These are phyloP conservation scores for Xylariaceae sp. DNA, from an alignment of 2,329 filamentous ascomycete genomes.

Conservation along the genomic window DNA sequence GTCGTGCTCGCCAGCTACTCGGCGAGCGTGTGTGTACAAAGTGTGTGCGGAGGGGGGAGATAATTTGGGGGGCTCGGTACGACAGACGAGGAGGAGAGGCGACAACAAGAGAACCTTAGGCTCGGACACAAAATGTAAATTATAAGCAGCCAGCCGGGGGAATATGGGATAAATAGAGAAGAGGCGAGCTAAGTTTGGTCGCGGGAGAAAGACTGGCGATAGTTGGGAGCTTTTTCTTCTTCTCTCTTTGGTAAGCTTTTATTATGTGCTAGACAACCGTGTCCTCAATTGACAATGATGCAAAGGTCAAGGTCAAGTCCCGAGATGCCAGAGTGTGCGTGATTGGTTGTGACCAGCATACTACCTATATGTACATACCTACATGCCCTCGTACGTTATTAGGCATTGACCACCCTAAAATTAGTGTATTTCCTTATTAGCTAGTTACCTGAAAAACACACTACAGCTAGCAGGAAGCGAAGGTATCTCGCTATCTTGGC, in stretches of 20 bases:
- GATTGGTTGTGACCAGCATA: background rate
- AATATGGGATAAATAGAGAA: background rate
- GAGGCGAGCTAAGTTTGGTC: background rate
- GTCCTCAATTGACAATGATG: slow-evolving; percentile 39
- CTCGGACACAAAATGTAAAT: background rate
- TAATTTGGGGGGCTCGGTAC: background rate
- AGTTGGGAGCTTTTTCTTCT: slow-evolving; percentile 8
- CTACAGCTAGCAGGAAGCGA: background rate
- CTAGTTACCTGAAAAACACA: background rate
- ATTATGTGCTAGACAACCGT: slow-evolving; percentile 37
- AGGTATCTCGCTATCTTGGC: background rate
- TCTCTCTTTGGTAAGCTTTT: slow-evolving; percentile 12
- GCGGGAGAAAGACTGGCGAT: background rate
- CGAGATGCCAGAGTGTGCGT: slow-evolving; percentile 28
- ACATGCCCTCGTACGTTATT: background rate
- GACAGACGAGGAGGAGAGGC: background rate
- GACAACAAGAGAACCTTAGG: too few relatives aligned
- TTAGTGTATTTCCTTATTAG: background rate
- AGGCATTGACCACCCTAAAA: background rate
- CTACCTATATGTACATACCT: background rate
- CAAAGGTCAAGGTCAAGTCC: slow-evolving; percentile 24
- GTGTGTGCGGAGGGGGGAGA: background rate
- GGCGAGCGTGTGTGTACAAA: background rate
- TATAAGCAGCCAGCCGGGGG: background rate
- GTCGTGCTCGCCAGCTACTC: slow-evolving; percentile 31